Evolutionary conservation across 495 filamentous ascomycete species (phyloP).

Genomic region (Echria macrotheca): DNA sequence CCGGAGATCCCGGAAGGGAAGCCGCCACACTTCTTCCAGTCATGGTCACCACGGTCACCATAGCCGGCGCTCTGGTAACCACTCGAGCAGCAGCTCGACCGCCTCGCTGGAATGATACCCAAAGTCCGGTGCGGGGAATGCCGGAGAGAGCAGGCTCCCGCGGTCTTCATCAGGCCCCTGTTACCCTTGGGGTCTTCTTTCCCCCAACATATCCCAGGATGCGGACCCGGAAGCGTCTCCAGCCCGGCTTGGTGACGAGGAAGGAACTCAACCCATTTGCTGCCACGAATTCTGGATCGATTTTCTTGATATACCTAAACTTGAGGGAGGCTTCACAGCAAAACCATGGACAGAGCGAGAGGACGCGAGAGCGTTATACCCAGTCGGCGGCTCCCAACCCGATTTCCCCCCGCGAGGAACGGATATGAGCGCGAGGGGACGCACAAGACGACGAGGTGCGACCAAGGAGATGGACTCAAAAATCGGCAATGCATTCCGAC

Average conservation of each 20-base stretch:
- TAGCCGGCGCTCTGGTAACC: conserved; percentile 37
- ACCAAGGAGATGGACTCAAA: conserved; percentile 1
- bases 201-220: no score
- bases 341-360: conserved; percentile 19
- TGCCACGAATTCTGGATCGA: conserved; percentile 7
- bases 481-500: conserved; percentile 21
- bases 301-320: conserved; percentile 39
- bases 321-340: conserved; percentile 47
- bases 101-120: conserved; percentile 46
- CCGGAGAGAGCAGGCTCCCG: no score
- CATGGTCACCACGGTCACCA: conserved; percentile 33
- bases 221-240: no score
- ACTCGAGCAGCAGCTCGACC: conserved; percentile 56
- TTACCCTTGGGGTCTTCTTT: conserved; percentile 3
- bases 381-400: conserved; percentile 18
- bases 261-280: conserved; percentile 6
- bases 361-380: conserved; percentile 23
- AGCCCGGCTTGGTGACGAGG: background rate
- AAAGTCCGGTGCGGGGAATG: no score
- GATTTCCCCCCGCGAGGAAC: conserved; percentile 14
- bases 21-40: conserved; percentile 39
- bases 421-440: background rate
- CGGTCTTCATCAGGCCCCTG: no score
- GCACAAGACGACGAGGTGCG: background rate
- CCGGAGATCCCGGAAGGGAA: conserved; percentile 41